These are phyloP conservation scores for Entophlyctis luteolus DNA, from an alignment of 192 early-diverging fungal genomes.

Conservation along the genomic window DNA sequence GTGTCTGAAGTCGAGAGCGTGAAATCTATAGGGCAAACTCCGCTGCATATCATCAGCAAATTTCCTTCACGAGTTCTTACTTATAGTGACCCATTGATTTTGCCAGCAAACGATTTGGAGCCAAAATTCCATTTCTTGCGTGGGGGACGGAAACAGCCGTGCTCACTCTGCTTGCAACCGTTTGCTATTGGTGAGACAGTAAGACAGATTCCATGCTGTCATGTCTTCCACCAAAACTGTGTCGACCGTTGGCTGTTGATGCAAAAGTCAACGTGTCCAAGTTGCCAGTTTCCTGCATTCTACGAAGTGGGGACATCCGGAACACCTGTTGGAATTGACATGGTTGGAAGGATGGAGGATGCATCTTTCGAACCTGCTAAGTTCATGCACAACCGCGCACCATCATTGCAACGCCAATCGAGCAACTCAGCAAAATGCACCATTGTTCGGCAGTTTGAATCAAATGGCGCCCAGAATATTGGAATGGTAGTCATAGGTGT, in stretches of 20 bases:
- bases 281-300: conserved; percentile 35
- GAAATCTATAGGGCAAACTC: too few relatives aligned
- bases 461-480: too few relatives aligned
- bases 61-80: conserved; percentile 26
- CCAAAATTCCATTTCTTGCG: not conserved
- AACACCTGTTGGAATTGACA: not conserved
- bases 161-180: conserved; percentile 24
- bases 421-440: too few relatives aligned
- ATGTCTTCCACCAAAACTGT: conserved; percentile 40
- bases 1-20: too few relatives aligned
- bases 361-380: not conserved
- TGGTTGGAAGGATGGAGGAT: conserved; percentile 6
- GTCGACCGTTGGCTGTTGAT: conserved; percentile 45
- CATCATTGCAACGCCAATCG: too few relatives aligned
- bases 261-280: conserved; percentile 33
- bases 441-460: too few relatives aligned
- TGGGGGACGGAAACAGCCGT: not conserved
- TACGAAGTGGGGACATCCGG: not conserved
- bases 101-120: not conserved
- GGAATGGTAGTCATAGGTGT: too few relatives aligned
- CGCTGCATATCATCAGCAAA: conserved; percentile 39
- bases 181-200: conserved; percentile 19
- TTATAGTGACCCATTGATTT: conserved; percentile 14
- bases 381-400: not conserved
- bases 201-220: conserved; percentile 39